Base-by-base conservation (phyloP, 345 rosid species). In the Gossypium thurberi region DNA sequence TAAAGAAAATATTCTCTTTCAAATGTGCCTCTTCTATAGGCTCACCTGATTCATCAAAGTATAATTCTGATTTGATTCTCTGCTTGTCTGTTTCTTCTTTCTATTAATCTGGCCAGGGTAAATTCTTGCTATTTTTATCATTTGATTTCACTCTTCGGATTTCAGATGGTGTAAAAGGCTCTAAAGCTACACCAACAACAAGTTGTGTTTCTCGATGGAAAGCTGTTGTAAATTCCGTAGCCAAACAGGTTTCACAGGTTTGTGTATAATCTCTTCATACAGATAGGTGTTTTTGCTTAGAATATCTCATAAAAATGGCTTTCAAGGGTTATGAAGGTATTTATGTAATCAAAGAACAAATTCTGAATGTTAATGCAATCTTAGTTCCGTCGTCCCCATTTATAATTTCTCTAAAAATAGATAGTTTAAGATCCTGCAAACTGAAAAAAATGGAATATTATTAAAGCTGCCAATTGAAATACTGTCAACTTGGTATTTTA, bases 241-340 rank as follows among this genome's bases (percentile, higher is more conserved):
- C 93, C 74, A 87, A 87, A 77, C 96, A 90, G 56, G 91, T 90
- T 64, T 84, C 91, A 43, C 90, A 90, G 96, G 96, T 88, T 69
- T 74, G 89, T 73, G 20, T 65, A 57, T 46, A 11, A 61, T 64
- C 62, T 62, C 28, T 48, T 43, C 33, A 59, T 26, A 20, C 11
- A 47, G 4, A 52, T 57, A 15, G 18, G 44, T 17, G 12, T 51
- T 62, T 63, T 60, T 10, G 23, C 50, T 63, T 50, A 28, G 3
- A 37, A 9, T 50, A 47, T 57, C 57, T 25, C 40, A 40, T 23
- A 13, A 40, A 53, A 71, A 37, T 10, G 11, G 37, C 37, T 21
- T 42, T 71, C 14, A 14, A 58, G 18, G 42, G 64, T 43, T 18
- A 57, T 57, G 43, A 43, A 42, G 53, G 55, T 57, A 57, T 57